phyloP scores from a whole-genome alignment of 495 filamentous ascomycete genomes.

The Thermochaetoides thermophila region DNA sequence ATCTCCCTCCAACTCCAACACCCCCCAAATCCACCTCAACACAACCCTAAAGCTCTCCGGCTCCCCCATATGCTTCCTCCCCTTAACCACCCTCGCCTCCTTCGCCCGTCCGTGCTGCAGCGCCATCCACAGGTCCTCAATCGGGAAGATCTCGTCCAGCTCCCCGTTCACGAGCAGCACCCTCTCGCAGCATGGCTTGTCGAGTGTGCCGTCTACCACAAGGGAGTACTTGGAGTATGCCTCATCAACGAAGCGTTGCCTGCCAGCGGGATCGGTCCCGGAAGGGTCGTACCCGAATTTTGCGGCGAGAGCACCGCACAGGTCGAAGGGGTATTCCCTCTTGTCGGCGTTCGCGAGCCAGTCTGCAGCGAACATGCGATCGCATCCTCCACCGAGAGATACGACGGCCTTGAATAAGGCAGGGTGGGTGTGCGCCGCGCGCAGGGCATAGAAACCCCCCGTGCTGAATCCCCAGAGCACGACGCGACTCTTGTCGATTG shows the following conservation, averaged over 20 bases:
- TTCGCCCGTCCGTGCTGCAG: constrained; percentile 48
- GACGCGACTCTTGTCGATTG: constrained; percentile 40
- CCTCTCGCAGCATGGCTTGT: constrained; percentile 40
- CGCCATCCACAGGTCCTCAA: constrained; percentile 48
- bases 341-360: constrained; percentile 50
- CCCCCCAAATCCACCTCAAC: constrained; percentile 11
- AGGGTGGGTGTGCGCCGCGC: constrained; percentile 51
- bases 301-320: constrained; percentile 44
- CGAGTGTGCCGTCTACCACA: constrained; percentile 45
- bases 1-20: constrained; percentile 12
- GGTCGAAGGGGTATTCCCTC: constrained; percentile 57
- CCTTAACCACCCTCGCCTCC: constrained; percentile 36
- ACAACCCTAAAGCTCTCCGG: constrained; percentile 12
- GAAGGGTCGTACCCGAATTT: constrained; percentile 57
- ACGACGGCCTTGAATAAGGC: constrained; percentile 41
- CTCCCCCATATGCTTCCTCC: constrained; percentile 15
- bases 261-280: too few relatives aligned
- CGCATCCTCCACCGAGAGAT: constrained; percentile 48
- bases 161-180: constrained; percentile 54
- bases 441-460: constrained; percentile 57
- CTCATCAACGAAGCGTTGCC: constrained; percentile 36
- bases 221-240: constrained; percentile 48
- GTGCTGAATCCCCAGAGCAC: constrained; percentile 54
- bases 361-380: constrained; percentile 46
- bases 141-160: constrained; percentile 53